Conservation (phyloP, 805 yeast species). For the Kuraishia cidri region DNA sequence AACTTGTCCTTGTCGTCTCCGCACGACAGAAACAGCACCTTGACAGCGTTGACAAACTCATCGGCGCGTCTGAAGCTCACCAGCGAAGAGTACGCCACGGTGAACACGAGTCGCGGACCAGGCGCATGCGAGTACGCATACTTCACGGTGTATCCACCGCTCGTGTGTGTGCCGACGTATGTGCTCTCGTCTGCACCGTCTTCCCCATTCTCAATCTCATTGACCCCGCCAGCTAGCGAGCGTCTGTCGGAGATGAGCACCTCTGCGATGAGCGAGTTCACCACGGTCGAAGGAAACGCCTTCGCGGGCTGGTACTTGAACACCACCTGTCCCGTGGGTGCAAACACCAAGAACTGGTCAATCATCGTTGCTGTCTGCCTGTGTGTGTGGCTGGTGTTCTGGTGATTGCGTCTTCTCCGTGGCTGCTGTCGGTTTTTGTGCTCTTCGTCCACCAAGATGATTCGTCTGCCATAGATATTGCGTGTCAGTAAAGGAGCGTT, state of each 20-base stretch:
- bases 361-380: no score
- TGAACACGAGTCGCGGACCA: conserved; percentile 25
- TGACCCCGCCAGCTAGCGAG: conserved; percentile 10
- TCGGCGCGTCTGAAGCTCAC: conserved; percentile 18
- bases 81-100: conserved; percentile 30
- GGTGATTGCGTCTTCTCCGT: background rate
- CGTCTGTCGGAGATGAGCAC: conserved; percentile 33
- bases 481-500: background rate
- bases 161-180: conserved; percentile 17
- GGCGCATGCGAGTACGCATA: conserved; percentile 31
- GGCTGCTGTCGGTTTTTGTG: background rate
- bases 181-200: conserved; percentile 13
- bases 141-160: conserved; percentile 35
- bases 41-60: conserved; percentile 12
- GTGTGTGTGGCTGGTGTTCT: conserved; percentile 15
- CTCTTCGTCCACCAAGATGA: background rate
- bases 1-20: conserved; percentile 20
- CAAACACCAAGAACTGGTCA: conserved; percentile 40
- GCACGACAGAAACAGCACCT: conserved; percentile 9
- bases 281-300: conserved; percentile 25
- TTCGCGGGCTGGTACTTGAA: conserved; percentile 33
- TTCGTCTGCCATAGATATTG: background rate
- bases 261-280: conserved; percentile 40
- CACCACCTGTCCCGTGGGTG: conserved; percentile 42
- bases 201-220: no score